Evolutionary conservation across 2,329 filamentous ascomycete species (phyloP).

Genomic region (Lachnellula occidentalis): DNA sequence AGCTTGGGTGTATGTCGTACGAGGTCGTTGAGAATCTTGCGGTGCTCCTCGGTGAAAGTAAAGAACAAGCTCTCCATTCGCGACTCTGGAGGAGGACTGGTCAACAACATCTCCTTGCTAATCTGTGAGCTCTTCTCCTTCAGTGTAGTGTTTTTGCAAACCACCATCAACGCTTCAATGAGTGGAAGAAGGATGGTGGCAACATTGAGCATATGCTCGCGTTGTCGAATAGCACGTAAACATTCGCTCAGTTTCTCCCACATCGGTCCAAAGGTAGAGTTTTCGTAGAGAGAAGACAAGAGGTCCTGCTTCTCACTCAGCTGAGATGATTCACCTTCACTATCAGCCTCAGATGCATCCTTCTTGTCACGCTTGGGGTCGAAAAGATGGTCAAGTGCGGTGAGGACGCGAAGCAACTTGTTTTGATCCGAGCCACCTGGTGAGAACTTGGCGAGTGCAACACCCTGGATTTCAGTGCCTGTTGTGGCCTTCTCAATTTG

Average conservation of each 20-base stretch:
- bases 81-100: conserved; percentile 72
- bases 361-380: conserved; percentile 65
- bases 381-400: conserved; percentile 92
- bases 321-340: conserved; percentile 49
- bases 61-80: conserved; percentile 91
- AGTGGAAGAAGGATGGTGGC: conserved; percentile 91
- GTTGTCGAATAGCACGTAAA: conserved; percentile 78
- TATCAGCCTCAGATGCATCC: conserved; percentile 39
- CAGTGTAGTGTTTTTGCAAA: conserved; percentile 90
- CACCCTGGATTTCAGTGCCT: conserved; percentile 90
- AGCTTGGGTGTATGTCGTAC: conserved; percentile 95
- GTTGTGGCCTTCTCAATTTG: conserved; percentile 83
- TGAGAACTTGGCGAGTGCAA: conserved; percentile 92
- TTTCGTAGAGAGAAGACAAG: conserved; percentile 82
- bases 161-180: conserved; percentile 96
- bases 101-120: conserved; percentile 63
- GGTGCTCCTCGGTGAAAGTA: conserved; percentile 93
- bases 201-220: conserved; percentile 94
- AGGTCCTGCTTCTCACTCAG: conserved; percentile 72
- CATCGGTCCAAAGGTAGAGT: conserved; percentile 79
- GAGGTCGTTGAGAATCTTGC: conserved; percentile 95
- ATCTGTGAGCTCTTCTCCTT: conserved; percentile 35
- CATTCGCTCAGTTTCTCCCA: conserved; percentile 92
- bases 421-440: conserved; percentile 94
- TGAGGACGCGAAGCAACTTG: conserved; percentile 86